Base-by-base conservation (phyloP, 2,329 filamentous ascomycete genomes). In the Talaromyces albobiverticillius region DNA sequence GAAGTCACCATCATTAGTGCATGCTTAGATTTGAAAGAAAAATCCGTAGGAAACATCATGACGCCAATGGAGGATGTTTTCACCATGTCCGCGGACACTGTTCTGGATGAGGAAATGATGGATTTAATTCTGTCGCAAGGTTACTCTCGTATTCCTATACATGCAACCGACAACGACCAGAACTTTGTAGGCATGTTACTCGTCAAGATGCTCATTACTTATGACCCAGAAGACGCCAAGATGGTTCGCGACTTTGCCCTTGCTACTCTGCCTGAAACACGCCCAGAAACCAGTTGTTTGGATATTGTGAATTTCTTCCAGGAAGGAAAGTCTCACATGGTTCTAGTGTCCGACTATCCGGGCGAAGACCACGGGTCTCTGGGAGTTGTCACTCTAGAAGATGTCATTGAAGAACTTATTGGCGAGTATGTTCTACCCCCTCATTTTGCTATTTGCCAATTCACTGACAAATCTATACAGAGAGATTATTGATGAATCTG, bases 271-370 rank as follows among this genome's bases (percentile, higher is more conserved):
- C 94, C 95, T 1, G 94, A 99, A 71, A 99, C 94, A 0, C 84
- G 90, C 9, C 90, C 94, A 0, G 90, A 96, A 68, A 99, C 94
- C 0, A 96, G 92, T 75, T 99, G 94, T 69, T 76, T 99, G 53
- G 94, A 99, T 70, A 97, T 99, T 65, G 90, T 99, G 75, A 99
- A 99, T 76, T 99, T 96, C 73, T 99, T 99, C 77, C 94, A 99
- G 72, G 94, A 99, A 77, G 94, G 94, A 64, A 99, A 99, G 71
- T 96, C 92, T 1, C 94, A 99, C 71, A 96, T 99, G 92, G 93
- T 97, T 0, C 79, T 99, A 25, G 94, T 97, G 8, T 96, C 93
- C 0, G 89, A 96, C 65, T 82, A 77, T 60, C 94, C 94, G 1
- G 92, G 93, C n/a, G 90, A 95, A 61, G 87, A 95, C 64, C 86